phyloP scores from a whole-genome alignment of 768 basidiomycete species.

The Steccherinum ochraceum region DNA sequence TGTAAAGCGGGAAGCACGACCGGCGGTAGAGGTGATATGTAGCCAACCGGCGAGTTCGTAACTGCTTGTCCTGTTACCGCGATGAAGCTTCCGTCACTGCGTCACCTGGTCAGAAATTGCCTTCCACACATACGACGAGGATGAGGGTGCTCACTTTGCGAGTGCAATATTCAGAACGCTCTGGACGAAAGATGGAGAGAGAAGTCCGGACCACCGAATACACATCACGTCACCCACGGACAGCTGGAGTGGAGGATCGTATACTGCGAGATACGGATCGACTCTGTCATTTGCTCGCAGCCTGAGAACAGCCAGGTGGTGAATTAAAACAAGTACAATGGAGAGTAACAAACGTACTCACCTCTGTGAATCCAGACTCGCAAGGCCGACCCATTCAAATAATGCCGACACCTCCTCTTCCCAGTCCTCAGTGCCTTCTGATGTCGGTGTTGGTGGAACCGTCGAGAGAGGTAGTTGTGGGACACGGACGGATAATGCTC shows the following conservation, averaged over 20 bases:
- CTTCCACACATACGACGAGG: too few relatives aligned
- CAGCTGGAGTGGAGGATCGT: background rate
- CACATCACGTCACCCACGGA: background rate
- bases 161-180: background rate
- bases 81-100: too few relatives aligned
- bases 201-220: background rate
- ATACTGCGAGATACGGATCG: background rate
- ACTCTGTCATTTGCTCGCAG: background rate
- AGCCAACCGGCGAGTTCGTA: too few relatives aligned
- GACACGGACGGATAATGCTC: background rate
- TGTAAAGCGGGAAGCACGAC: too few relatives aligned
- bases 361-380: background rate
- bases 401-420: background rate
- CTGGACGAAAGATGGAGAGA: background rate
- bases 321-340: background rate
- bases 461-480: background rate
- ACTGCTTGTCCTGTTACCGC: too few relatives aligned
- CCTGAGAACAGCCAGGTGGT: background rate
- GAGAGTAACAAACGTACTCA: background rate
- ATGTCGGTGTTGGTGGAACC: background rate
- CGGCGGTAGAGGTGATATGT: too few relatives aligned
- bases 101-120: too few relatives aligned
- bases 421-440: background rate
- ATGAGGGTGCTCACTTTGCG: too few relatives aligned
- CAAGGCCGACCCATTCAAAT: background rate